A percentile compares a stretch with the other conserved stretches of the same genome.
Conservation (phyloP, 2,329 filamentous ascomycete genomes). For the Talaromyces amestolkiae region DNA sequence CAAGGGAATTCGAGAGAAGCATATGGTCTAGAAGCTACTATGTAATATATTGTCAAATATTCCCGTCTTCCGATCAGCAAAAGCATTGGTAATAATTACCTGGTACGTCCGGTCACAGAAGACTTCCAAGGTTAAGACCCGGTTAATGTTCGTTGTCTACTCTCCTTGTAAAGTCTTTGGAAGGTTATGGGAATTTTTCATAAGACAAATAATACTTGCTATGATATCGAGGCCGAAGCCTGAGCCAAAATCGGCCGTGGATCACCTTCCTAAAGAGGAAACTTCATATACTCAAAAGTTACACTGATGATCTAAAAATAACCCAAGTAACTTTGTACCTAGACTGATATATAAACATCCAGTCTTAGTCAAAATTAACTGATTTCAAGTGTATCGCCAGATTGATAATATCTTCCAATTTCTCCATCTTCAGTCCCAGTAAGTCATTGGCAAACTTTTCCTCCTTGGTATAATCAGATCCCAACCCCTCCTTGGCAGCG, state of each 20-base stretch:
- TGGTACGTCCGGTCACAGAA: neutral
- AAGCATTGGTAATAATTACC: neutral
- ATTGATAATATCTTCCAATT: constrained; percentile 1
- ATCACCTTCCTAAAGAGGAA: neutral
- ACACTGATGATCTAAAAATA: neutral
- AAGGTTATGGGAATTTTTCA: no score
- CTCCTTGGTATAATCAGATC: constrained; percentile 17
- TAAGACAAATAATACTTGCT: no score
- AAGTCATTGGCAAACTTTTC: constrained; percentile 24
- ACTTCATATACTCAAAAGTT: neutral
- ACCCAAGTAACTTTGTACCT: no score
- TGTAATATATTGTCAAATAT: neutral
- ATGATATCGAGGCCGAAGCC: neutral
- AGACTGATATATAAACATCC: no score
- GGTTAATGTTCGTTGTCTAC: no score
- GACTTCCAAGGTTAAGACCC: neutral
- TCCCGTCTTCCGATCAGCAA: neutral
- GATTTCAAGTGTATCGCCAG: neutral
- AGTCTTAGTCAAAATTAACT: no score
- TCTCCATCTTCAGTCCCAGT: constrained; percentile 26
- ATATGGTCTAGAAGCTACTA: neutral
- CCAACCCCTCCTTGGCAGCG: neutral
- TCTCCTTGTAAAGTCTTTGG: no score
- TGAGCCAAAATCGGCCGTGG: neutral
- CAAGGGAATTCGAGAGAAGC: no score